Evolutionary conservation across 1,139 yeast genomes (phyloP).

Genomic region (Zygosaccharomyces sapae): DNA sequence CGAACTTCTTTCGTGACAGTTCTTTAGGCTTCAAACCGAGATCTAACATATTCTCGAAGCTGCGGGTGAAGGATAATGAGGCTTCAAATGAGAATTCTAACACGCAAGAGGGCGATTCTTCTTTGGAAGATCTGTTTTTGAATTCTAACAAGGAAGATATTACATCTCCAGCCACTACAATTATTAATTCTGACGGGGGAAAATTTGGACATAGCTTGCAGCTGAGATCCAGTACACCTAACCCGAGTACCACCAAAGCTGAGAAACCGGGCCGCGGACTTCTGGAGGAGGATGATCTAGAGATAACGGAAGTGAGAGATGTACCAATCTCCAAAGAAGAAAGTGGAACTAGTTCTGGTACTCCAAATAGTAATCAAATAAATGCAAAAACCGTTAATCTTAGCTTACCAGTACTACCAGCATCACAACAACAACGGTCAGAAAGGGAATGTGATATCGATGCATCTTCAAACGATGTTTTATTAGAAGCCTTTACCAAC

Average conservation of each 20-base stretch:
- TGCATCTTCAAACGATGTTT: conserved; percentile 33
- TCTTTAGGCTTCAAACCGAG: conserved; percentile 32
- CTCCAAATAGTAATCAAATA: not conserved
- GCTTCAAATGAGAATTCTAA: conserved; percentile 5
- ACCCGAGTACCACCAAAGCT: not conserved
- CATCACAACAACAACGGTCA: not conserved
- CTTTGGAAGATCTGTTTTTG: conserved; percentile 15
- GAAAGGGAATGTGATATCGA: conserved; percentile 8
- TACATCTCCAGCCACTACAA: conserved; percentile 16
- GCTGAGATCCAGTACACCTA: conserved; percentile 17
- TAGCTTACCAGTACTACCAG: not conserved
- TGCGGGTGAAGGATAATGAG: conserved; percentile 23
- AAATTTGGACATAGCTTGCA: conserved; percentile 5
- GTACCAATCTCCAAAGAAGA: conserved; percentile 10
- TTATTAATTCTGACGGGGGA: conserved; percentile 2
- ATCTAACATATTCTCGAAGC: conserved; percentile 31
- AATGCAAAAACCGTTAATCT: not conserved
- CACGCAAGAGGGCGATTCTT: conserved; percentile 12
- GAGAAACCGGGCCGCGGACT: not conserved
- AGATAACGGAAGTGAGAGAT: conserved; percentile 31
- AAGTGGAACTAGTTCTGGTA: conserved; percentile 1
- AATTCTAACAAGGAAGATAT: conserved; percentile 11
- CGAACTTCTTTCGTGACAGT: conserved; percentile 34
- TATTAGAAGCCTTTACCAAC: conserved; percentile 35
- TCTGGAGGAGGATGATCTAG: conserved; percentile 30